phyloP scores from a whole-genome alignment of 192 early-diverging fungal species.

The Phycomyces blakesleeanus region DNA sequence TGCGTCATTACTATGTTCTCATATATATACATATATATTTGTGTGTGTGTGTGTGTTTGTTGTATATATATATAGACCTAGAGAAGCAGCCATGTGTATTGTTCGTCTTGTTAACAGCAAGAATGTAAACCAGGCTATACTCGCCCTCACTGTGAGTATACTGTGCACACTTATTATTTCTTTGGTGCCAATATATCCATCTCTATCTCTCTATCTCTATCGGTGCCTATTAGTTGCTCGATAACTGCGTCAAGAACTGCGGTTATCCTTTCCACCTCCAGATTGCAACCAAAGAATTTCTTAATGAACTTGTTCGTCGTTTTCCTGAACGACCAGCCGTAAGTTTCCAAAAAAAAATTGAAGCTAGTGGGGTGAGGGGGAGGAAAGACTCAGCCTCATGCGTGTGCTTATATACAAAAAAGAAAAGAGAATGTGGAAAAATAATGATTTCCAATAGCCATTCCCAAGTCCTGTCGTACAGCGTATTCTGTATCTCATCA shows the following conservation, averaged over 20 bases:
- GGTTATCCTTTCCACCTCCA: conserved; percentile 97
- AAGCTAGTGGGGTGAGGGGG: too few relatives aligned
- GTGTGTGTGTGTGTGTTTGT: too few relatives aligned
- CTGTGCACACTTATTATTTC: too few relatives aligned
- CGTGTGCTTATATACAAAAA: too few relatives aligned
- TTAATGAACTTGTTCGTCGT: conserved; percentile 89
- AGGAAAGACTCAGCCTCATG: too few relatives aligned
- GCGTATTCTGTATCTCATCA: conserved; percentile 87
- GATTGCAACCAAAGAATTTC: conserved; percentile 93
- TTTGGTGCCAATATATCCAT: background rate
- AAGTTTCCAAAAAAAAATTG: too few relatives aligned
- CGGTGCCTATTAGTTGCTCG: conserved; percentile 63
- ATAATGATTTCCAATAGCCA: conserved; percentile 22
- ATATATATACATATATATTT: conserved; percentile 5
- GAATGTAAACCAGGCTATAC: conserved; percentile 53
- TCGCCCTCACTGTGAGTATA: conserved; percentile 57
- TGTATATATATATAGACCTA: too few relatives aligned
- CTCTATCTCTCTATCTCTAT: background rate
- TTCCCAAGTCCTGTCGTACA: conserved; percentile 72
- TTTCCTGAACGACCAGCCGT: conserved; percentile 91
- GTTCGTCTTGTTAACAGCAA: conserved; percentile 61
- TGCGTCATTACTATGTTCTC: background rate
- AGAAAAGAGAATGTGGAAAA: background rate
- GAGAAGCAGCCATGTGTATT: conserved; percentile 72
- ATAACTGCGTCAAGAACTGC: conserved; percentile 98